Evolutionary conservation across 2,329 filamentous ascomycete genomes (phyloP), one percentile per base, ranked within the genome.

Genomic region (Zymoseptoria passerinii): DNA sequence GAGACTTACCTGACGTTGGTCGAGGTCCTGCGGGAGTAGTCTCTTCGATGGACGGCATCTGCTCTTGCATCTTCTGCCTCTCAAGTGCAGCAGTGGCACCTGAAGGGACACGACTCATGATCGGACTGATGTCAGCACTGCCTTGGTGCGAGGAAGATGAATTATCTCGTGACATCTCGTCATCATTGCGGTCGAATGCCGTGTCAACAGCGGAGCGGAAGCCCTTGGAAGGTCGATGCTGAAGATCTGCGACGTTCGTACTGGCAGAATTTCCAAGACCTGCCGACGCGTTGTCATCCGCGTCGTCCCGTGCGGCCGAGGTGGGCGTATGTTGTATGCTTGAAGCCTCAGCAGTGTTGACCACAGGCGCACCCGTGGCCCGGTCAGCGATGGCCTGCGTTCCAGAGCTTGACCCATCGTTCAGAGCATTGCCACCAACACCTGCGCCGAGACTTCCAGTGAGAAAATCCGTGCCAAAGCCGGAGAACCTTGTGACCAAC

Each of bases 131-230:
- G 16, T 58, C 63, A 8, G 56, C 61, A 18, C 52, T 57, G 28
- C 54, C 58, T 10, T 57, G 51, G 19, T 52, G 58, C 20, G 67
- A 69, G 7, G 35, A 44, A 40, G 68, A 65, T 9, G 69, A 69
- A 55, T 75, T 76, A n/a, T 71, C 73, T 56, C 73, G 72, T 40
- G 80, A 80, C 49, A 78, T 80, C 2, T 80, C 80, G 44, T 82
- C 81, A 61, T 83, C 79, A 27, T 73, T 76, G 51, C 79, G 76
- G 66, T 86, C 83, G 66, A 88, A 88, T 16, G 85, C 85, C 68
- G 85, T 81, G 64, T 86, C 77, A 3, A 88, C 85, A 13, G 83
- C 81, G 13, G 66, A 67, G 23, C 73, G 74, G 66, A 83, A 83
- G n/a, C 82, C 67, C 6, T 57, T 50, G 44, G 64, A 66, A 3